Conservation (phyloP, 169 alveolate genomes). For the Plasmodium knowlesi region DNA sequence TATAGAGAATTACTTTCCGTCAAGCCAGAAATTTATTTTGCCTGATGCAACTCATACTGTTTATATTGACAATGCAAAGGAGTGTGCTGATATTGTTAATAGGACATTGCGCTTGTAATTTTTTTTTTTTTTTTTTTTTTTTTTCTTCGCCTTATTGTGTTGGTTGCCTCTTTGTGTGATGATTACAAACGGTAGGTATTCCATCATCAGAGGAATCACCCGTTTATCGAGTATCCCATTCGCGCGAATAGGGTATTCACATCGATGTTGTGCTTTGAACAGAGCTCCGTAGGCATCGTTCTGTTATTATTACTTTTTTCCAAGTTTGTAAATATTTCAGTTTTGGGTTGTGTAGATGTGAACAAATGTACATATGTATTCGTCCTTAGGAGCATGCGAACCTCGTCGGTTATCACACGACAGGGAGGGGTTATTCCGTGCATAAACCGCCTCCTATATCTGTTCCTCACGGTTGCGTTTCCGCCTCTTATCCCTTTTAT, state of each 20-base stretch:
- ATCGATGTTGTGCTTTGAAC: neutral
- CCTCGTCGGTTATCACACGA: neutral
- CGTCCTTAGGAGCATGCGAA: neutral
- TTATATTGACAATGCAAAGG: slow-evolving; percentile 38
- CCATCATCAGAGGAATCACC: neutral
- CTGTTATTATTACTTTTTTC: neutral
- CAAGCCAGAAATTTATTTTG: slow-evolving; percentile 19
- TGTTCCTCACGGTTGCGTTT: neutral
- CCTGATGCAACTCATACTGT: slow-evolving; percentile 62
- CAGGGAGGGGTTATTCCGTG: neutral
- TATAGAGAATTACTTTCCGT: slow-evolving; percentile 53
- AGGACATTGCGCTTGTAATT: neutral
- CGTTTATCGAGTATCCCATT: neutral
- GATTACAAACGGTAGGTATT: neutral
- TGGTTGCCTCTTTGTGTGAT: neutral
- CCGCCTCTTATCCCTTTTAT: neutral
- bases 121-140: neutral
- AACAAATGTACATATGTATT: neutral
- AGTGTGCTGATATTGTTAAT: slow-evolving; percentile 50
- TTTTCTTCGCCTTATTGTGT: neutral
- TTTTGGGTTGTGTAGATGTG: neutral
- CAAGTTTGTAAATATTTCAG: neutral
- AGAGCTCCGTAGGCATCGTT: neutral
- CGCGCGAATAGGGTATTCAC: neutral
- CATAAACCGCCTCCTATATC: neutral